Conservation (phyloP, 192 early-diverging fungal species). For the Thamnidium elegans region DNA sequence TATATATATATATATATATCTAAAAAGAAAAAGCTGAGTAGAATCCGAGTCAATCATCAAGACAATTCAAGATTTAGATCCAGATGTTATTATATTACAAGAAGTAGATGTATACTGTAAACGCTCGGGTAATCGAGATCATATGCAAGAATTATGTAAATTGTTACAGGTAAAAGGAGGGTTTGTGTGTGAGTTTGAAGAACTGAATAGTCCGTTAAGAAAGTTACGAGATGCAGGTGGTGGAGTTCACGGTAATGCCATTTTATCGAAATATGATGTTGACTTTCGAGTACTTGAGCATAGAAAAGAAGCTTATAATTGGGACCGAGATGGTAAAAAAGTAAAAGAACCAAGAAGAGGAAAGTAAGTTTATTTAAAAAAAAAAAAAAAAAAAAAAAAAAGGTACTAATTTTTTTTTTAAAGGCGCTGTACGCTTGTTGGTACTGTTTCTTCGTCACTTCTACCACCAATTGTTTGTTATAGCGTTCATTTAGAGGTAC, state of each 20-base stretch:
- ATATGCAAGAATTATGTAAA: constrained; percentile 59
- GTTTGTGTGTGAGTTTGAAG: constrained; percentile 72
- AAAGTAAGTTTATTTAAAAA: constrained; percentile 27
- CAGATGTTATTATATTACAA: constrained; percentile 73
- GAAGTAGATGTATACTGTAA: constrained; percentile 74
- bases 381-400: constrained; percentile 6
- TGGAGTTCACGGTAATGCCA: constrained; percentile 77
- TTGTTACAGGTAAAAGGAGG: constrained; percentile 60
- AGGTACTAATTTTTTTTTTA: constrained; percentile 19
- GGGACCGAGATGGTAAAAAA: constrained; percentile 58
- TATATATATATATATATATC: too few relatives aligned
- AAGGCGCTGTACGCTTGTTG: constrained; percentile 60
- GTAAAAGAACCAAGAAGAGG: constrained; percentile 69
- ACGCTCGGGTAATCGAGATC: constrained; percentile 61
- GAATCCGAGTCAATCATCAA: constrained; percentile 54
- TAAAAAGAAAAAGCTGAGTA: neutral
- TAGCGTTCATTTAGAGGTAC: constrained; percentile 69
- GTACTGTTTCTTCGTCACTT: constrained; percentile 47
- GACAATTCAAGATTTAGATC: constrained; percentile 52
- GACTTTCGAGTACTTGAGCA: constrained; percentile 60
- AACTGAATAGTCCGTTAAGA: constrained; percentile 60
- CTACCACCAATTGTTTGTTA: constrained; percentile 63
- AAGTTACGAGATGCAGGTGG: constrained; percentile 63
- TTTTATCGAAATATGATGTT: constrained; percentile 65
- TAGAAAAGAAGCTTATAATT: constrained; percentile 66